These are phyloP conservation scores for Mycosphaerella sp. DNA, from an alignment of 2,329 filamentous ascomycete genomes.

Conservation along the genomic window DNA sequence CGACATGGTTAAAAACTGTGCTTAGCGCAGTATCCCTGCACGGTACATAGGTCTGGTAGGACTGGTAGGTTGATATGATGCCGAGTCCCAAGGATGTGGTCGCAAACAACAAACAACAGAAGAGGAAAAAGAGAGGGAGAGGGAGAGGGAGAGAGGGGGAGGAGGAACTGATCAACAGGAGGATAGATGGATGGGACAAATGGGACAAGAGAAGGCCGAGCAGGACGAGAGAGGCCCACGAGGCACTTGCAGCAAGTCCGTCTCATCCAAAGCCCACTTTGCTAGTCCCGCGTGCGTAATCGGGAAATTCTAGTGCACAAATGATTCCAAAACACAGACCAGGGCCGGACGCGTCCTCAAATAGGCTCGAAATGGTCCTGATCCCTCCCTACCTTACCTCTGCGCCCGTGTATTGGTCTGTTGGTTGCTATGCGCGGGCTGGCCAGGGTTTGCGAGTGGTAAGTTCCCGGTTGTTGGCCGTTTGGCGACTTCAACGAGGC, in stretches of 20 bases:
- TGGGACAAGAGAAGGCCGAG: neutral
- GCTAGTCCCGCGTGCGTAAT: neutral
- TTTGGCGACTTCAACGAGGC: neutral
- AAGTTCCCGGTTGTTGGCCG: neutral
- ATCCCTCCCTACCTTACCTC: neutral
- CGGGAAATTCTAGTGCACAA: neutral
- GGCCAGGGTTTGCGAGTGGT: too few relatives aligned
- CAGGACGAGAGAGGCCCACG: neutral
- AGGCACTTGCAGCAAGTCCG: neutral
- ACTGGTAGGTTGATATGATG: neutral
- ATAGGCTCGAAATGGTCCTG: neutral
- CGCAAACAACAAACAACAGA: neutral
- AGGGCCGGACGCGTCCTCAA: neutral
- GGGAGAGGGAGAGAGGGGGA: neutral
- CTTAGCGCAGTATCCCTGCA: neutral
- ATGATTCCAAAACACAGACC: neutral
- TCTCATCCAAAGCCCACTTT: neutral
- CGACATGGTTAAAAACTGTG: slow-evolving; percentile 12
- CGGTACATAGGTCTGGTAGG: neutral
- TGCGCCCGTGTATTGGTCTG: too few relatives aligned
- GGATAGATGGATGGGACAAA: too few relatives aligned
- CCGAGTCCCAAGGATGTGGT: neutral
- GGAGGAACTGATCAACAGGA: neutral
- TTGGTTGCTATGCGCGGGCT: too few relatives aligned
- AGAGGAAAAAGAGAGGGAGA: neutral